phyloP scores from a whole-genome alignment of 805 yeast species.

The Kurtzmaniella cleridarum region DNA sequence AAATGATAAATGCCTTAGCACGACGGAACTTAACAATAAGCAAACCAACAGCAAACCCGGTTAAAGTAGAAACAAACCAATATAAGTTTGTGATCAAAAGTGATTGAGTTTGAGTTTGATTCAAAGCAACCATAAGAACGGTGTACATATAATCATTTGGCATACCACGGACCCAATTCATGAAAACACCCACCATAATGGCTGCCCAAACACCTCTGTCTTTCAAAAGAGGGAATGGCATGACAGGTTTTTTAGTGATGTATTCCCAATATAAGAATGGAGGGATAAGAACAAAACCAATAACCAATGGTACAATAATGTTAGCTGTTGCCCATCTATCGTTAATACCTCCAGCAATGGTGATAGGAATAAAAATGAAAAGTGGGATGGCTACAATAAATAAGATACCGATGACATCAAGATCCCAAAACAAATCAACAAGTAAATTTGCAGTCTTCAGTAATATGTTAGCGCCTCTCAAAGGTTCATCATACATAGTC shows the following conservation, averaged over 20 bases:
- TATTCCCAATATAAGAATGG: slow-evolving; percentile 11
- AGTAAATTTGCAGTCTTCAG: slow-evolving; percentile 25
- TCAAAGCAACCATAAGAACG: slow-evolving; percentile 57
- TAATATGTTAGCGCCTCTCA: slow-evolving; percentile 32
- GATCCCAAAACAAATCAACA: slow-evolving; percentile 19
- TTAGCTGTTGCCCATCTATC: slow-evolving; percentile 11
- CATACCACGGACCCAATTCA: slow-evolving; percentile 10
- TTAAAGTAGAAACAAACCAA: slow-evolving; percentile 12
- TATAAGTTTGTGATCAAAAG: slow-evolving; percentile 11
- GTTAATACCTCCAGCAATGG: slow-evolving; percentile 21
- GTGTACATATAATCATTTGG: slow-evolving; percentile 67
- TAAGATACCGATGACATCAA: slow-evolving; percentile 31
- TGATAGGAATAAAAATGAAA: slow-evolving; percentile 32
- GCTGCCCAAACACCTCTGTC: slow-evolving; percentile 17
- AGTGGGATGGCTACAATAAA: slow-evolving; percentile 28
- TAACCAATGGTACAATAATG: slow-evolving; percentile 12
- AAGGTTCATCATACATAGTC: slow-evolving; percentile 21
- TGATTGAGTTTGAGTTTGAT: slow-evolving; percentile 11
- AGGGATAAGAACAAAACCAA: slow-evolving; percentile 13
- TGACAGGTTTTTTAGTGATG: slow-evolving; percentile 11
- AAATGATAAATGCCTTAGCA: slow-evolving; percentile 18
- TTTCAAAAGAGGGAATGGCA: slow-evolving; percentile 10
- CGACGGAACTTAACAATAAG: slow-evolving; percentile 9
- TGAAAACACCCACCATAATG: slow-evolving; percentile 9
- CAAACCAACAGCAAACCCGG: slow-evolving; percentile 12